Base-by-base conservation (phyloP, 2,329 filamentous ascomycete genomes). In the Lasiodiplodia gonubiensis region DNA sequence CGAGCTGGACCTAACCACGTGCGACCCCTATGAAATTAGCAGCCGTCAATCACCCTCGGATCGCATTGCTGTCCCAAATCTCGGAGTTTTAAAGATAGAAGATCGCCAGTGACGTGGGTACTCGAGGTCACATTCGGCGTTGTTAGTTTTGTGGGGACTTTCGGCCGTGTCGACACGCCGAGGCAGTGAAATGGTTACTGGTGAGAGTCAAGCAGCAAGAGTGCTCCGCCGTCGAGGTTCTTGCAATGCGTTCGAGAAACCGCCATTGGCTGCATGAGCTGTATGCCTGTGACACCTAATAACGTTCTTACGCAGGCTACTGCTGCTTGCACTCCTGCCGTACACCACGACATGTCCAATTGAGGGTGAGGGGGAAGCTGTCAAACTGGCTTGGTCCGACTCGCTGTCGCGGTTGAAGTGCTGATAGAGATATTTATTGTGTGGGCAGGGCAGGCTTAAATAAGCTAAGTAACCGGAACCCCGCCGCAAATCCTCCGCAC, bases 401-500 rank as follows among this genome's bases (percentile, higher is more conserved):
- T 4, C 8, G n/a, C 18, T 46, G n/a, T 27, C 8, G 49, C 25
- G 49, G 6, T 25, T 52, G 49, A 25, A 23, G 49, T 23, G 27
- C 25, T 7, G 16, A 52, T 18, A 52, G 49, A 25, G 12, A 52
- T 27, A 25, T 30, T 18, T n/a, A n/a, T n/a, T 27, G 49, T 16
- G 27, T 46, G 42, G 7, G 42, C 42, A 46, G 42, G 21, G n/a
- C 42, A 16, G 37, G 21, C 27, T 42, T 59, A 46, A 18, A 46
- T 59, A 30, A 59, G n/a, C 12, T 23, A 35, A 63, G 18, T n/a
- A 16, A 18, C 27, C n/a, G 23, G 14, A 39, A 25, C 59, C 59
- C 59, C 59, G 59, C 59, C 46, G 59, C 30, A 63, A 51, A 63
- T 63, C 59, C 59, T 51, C 59, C 59, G 59, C 59, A 51, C n/a